Conservation (phyloP, 169 alveolate genomes). For the Babesia bigemina region DNA sequence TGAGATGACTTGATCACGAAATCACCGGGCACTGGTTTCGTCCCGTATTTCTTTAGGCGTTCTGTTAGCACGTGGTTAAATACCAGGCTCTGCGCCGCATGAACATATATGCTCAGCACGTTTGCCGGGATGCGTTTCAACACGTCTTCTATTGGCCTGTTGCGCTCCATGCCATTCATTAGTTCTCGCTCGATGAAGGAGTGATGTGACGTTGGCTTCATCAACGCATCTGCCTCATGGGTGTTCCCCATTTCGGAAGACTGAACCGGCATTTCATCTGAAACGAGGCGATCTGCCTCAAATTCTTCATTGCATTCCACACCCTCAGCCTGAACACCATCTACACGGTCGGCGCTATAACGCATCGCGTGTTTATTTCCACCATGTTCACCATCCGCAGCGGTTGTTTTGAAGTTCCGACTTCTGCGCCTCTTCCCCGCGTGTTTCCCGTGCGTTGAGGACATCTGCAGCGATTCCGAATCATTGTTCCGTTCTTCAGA, state of each 20-base stretch:
- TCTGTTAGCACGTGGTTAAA: conserved; percentile 86
- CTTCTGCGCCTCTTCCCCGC: not conserved
- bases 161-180: conserved; percentile 61
- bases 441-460: too few relatives aligned
- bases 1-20: conserved; percentile 57
- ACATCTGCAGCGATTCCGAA: not conserved
- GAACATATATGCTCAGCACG: conserved; percentile 87
- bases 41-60: conserved; percentile 87
- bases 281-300: not conserved
- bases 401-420: too few relatives aligned
- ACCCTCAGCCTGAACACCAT: not conserved
- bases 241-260: conserved; percentile 2
- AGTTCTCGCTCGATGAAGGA: conserved; percentile 70
- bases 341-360: not conserved
- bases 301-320: not conserved
- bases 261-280: not conserved
- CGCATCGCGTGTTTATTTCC: not conserved
- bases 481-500: conserved; percentile 32
- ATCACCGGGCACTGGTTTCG: conserved; percentile 77
- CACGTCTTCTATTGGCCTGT: conserved; percentile 76
- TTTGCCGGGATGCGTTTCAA: conserved; percentile 81
- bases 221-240: conserved; percentile 15
- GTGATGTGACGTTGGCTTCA: conserved; percentile 6
- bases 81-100: conserved; percentile 91
- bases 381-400: not conserved